A percentile compares a stretch with the other conserved stretches of the same genome.
phyloP scores from a whole-genome alignment of 1,139 yeast species.

The Blastobotrys indianensis region DNA sequence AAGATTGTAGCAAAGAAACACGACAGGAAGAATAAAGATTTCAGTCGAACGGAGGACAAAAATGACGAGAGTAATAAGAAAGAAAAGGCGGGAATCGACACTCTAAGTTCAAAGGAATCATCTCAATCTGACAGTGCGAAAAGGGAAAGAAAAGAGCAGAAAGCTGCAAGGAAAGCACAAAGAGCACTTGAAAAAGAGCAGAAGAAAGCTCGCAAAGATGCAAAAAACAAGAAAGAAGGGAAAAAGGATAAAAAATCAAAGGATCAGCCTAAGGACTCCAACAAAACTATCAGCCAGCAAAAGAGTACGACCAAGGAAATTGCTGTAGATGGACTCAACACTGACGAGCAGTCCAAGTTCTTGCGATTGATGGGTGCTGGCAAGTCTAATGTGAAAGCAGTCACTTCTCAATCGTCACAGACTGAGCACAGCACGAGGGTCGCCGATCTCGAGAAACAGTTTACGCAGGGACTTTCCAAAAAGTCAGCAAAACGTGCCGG shows the following conservation, averaged over 20 bases:
- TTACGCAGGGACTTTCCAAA: conserved; percentile 21
- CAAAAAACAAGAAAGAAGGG: conserved; percentile 5
- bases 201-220: conserved; percentile 7
- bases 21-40: background rate
- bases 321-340: conserved; percentile 22
- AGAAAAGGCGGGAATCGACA: conserved; percentile 3
- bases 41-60: no score
- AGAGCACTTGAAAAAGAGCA: conserved; percentile 1
- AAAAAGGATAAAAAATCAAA: conserved; percentile 10
- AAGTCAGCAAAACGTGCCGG: conserved; percentile 22
- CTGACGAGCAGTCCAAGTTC: conserved; percentile 23
- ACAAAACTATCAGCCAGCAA: no score
- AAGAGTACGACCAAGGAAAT: conserved; percentile 11
- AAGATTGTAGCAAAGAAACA: background rate
- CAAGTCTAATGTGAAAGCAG: conserved; percentile 15
- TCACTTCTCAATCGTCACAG: conserved; percentile 4
- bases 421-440: conserved; percentile 2
- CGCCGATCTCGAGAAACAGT: conserved; percentile 22
- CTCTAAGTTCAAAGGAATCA: conserved; percentile 7
- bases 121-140: conserved; percentile 5
- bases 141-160: conserved; percentile 6
- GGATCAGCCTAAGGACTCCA: conserved; percentile 10
- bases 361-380: conserved; percentile 26
- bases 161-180: conserved; percentile 7
- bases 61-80: conserved; percentile 10